These are phyloP conservation scores for Tulasnella sp. DNA, from an alignment of 768 basidiomycete species.

Conservation along the genomic window DNA sequence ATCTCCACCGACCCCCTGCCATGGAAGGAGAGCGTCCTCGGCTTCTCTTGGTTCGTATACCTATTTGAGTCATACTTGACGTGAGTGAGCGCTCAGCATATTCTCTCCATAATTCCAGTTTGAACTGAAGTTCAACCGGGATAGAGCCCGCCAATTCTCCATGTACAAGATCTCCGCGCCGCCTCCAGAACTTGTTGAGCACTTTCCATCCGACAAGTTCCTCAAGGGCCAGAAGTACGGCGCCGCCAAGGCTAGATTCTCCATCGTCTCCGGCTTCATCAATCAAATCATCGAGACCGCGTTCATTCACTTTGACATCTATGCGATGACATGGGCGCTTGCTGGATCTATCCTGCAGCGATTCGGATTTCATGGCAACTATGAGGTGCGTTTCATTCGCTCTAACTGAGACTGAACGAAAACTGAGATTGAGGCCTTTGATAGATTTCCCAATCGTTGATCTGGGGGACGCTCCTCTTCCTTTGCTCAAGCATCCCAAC, in stretches of 20 bases:
- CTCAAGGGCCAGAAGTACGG: slow-evolving; percentile 88
- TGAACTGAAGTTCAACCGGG: background rate
- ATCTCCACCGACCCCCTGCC: slow-evolving; percentile 62
- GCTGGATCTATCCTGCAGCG: slow-evolving; percentile 41
- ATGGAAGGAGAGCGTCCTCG: slow-evolving; percentile 76
- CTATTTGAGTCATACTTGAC: slow-evolving; percentile 79
- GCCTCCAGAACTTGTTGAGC: slow-evolving; percentile 54
- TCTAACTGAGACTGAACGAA: background rate
- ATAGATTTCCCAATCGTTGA: slow-evolving; percentile 77
- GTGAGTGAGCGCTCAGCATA: slow-evolving; percentile 48
- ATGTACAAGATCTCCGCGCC: slow-evolving; percentile 68
- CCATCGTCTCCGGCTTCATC: slow-evolving; percentile 60
- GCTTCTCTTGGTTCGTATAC: slow-evolving; percentile 65
- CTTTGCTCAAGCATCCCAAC: slow-evolving; percentile 55
- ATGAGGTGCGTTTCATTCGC: slow-evolving; percentile 45
- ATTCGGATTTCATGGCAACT: slow-evolving; percentile 56
- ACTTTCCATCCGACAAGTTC: slow-evolving; percentile 63
- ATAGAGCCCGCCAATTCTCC: slow-evolving; percentile 69
- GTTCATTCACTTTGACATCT: slow-evolving; percentile 66
- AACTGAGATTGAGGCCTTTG: background rate
- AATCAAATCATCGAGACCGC: slow-evolving; percentile 60
- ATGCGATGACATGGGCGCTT: slow-evolving; percentile 72
- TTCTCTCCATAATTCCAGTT: background rate
- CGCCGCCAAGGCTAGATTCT: slow-evolving; percentile 78
- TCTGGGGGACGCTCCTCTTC: slow-evolving; percentile 59